Conservation (phyloP, 75 land plant genomes). For the Chamaecyparis obtusa region DNA sequence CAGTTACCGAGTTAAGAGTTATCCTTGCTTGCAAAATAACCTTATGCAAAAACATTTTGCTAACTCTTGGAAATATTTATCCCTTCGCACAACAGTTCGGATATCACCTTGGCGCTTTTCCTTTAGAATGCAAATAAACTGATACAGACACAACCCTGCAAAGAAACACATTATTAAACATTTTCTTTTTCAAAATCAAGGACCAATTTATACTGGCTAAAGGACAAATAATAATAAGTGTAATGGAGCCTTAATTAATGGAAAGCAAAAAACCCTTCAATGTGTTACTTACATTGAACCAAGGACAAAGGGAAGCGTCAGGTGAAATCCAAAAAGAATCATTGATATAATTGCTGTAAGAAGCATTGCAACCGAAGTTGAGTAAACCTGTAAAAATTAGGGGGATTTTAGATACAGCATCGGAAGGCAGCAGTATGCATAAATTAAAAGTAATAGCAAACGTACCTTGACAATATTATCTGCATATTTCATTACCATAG, state of each 20-base stretch:
- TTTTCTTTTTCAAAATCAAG: background rate
- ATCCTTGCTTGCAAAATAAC: background rate
- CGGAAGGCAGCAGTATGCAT: background rate
- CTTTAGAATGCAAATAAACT: constrained; percentile 38
- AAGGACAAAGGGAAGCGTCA: constrained; percentile 80
- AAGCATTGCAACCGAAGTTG: constrained; percentile 93
- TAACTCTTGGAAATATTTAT: background rate
- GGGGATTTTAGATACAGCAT: background rate
- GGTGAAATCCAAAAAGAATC: constrained; percentile 58
- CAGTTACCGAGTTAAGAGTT: background rate
- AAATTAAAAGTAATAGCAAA: background rate
- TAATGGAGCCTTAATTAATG: background rate
- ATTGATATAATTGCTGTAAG: constrained; percentile 80
- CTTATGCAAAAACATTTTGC: background rate
- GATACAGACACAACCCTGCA: constrained; percentile 42
- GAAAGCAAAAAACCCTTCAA: background rate
- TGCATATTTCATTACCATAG: constrained; percentile 91
- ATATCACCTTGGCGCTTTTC: constrained; percentile 23
- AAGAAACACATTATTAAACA: background rate
- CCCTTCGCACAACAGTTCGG: background rate
- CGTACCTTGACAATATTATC: constrained; percentile 90
- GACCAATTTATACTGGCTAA: background rate
- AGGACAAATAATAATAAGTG: background rate
- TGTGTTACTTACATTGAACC: constrained; percentile 72
- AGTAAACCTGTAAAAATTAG: constrained; percentile 64